These are phyloP conservation scores for Secale cereale DNA, from an alignment of 176 grass and related monocot species.

Conservation along the genomic window DNA sequence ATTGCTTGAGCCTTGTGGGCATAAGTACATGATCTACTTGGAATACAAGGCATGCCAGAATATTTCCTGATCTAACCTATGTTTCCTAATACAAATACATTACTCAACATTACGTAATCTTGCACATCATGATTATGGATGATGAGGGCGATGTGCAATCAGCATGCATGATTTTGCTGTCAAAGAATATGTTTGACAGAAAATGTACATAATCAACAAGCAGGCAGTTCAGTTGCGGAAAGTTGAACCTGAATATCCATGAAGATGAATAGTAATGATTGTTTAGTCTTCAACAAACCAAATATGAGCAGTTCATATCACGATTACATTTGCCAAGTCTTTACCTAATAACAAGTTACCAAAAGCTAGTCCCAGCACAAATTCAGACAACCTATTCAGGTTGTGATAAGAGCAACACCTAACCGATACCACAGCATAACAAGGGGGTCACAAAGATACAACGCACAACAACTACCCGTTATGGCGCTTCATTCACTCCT, in stretches of 20 bases:
- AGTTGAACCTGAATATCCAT: not conserved
- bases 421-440: not conserved
- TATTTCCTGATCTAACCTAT: too few relatives aligned
- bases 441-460: not conserved
- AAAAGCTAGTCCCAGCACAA: slow-evolving; percentile 1
- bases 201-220: too few relatives aligned
- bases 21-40: too few relatives aligned
- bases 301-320: slow-evolving; percentile 1
- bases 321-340: not conserved
- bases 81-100: too few relatives aligned
- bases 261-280: not conserved
- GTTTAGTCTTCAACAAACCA: not conserved
- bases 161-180: too few relatives aligned
- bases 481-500: slow-evolving; percentile 11
- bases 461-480: not conserved
- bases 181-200: too few relatives aligned
- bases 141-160: too few relatives aligned
- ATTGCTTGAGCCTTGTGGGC: too few relatives aligned
- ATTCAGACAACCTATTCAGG: not conserved
- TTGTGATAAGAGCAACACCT: not conserved
- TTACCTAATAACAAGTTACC: slow-evolving; percentile 1
- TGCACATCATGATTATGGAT: too few relatives aligned
- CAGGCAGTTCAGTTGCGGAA: not conserved
- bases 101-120: too few relatives aligned
- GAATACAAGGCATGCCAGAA: too few relatives aligned